Base-by-base conservation (phyloP, 305 asterid genomes). In the Fraxinus ornus region DNA sequence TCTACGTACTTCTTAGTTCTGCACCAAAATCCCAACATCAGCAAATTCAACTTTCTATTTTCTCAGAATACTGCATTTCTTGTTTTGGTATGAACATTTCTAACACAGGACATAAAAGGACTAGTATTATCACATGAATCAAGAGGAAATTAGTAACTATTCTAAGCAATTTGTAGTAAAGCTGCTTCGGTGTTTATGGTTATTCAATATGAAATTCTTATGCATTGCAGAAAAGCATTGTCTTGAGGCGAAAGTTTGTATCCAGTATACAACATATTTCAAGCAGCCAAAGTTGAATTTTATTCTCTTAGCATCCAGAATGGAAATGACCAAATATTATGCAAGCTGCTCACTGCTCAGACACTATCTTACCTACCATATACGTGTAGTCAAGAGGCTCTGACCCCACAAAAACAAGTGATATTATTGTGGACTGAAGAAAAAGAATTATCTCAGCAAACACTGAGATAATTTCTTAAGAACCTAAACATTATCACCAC, bases 1-100 rank as follows among this genome's bases (percentile, higher is more conserved):
- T 24, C 41, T 13, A 64, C 68, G 22, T 26, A 32, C 47, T 77
- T 35, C 60, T 30, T 57, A 44, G 64, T 81, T 77, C 83, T 71
- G 36, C 52, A 44, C 74, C 76, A 39, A 33, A 13, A 33, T 7
- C 32, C 17, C 52, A n/a, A 22, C 15, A n/a, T 55, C 7, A 1
- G 30, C 10, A 21, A 75, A 39, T 64, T 75, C 1, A 36, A 39
- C n/a, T 17, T 28, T 7, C n/a, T 62, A 62, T 78, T 41, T 49
- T 72, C 55, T 1, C 26, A 33, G 12, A 24, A 0, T 64, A 81
- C 79, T 52, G 66, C 64, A 36, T 47, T 57, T 19, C 33, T 9
- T 62, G 30, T 21, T 12, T 2, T 62, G 32, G 33, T 62, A 62
- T 3, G 72, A 22, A 62, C 13, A 62, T 62, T 7, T 62, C 15